These are phyloP conservation scores for Ogataea degrootiae DNA, from an alignment of 805 yeast genomes.

Conservation along the genomic window DNA sequence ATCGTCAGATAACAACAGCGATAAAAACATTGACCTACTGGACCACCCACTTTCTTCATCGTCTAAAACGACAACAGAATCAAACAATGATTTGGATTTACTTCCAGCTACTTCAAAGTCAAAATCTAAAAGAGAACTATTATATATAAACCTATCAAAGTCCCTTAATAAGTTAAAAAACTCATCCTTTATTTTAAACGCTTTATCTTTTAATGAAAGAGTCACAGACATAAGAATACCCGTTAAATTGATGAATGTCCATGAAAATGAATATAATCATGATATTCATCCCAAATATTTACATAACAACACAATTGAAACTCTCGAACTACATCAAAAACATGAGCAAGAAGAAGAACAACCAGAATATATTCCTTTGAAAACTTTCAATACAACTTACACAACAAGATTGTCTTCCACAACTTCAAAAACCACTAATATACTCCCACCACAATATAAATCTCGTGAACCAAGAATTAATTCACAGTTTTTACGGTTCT, in stretches of 20 bases:
- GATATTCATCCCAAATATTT: neutral
- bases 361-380: neutral
- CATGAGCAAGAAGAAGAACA: neutral
- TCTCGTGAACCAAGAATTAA: slow-evolving; percentile 48
- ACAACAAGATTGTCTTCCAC: slow-evolving; percentile 1
- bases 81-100: neutral
- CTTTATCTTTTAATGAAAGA: slow-evolving; percentile 14
- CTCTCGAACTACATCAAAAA: neutral
- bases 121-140: slow-evolving; percentile 6
- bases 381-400: neutral
- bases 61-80: neutral
- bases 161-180: slow-evolving; percentile 10
- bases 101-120: neutral
- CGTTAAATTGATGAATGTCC: neutral
- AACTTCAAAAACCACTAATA: neutral
- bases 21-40: neutral
- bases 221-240: slow-evolving; percentile 15
- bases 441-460: neutral
- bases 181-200: slow-evolving; percentile 5
- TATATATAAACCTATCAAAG: slow-evolving; percentile 9
- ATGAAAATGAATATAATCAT: neutral
- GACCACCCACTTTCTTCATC: neutral
- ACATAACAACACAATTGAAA: neutral
- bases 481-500: slow-evolving; percentile 42
- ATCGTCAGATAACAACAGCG: neutral